A percentile compares a stretch with the other conserved stretches of the same genome.
phyloP scores from a whole-genome alignment of 176 grass and related monocot genomes.

The Oryza meyeriana region DNA sequence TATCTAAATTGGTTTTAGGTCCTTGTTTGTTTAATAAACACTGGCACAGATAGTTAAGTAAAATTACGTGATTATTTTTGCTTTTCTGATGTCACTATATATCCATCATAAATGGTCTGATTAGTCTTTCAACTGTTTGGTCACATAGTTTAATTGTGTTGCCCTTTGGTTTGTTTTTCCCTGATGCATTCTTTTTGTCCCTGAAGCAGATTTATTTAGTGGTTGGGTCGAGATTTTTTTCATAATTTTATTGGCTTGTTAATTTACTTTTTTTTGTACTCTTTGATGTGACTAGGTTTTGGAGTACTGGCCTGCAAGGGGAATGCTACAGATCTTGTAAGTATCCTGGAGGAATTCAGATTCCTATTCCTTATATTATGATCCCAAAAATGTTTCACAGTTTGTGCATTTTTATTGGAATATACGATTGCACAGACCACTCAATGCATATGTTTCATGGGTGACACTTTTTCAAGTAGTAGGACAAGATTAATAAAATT shows the following conservation, averaged over 20 bases:
- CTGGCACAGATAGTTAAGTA: not conserved
- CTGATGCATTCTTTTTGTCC: not conserved
- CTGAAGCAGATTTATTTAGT: not conserved
- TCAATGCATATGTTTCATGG: not conserved
- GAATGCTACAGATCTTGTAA: slow-evolving; percentile 98
- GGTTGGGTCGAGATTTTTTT: not conserved
- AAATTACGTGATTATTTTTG: not conserved
- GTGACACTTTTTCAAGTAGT: not conserved
- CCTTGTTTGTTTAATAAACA: not conserved
- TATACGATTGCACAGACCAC: not conserved
- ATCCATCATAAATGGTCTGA: not conserved
- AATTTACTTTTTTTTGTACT: not conserved
- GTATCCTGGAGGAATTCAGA: slow-evolving; percentile 20
- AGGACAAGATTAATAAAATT: not conserved
- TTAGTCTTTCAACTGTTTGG: not conserved
- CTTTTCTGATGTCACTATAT: not conserved
- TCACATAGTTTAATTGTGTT: not conserved
- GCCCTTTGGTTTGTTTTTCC: not conserved
- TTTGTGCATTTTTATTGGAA: not conserved
- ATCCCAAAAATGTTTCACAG: not conserved
- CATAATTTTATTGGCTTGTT: not conserved
- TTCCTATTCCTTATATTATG: not conserved
- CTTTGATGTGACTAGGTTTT: slow-evolving; percentile 49
- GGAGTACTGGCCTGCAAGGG: slow-evolving; percentile 79
- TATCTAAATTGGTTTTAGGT: not conserved